These are phyloP conservation scores for Boechera retrofracta DNA, from an alignment of 345 rosid genomes.

Conservation along the genomic window DNA sequence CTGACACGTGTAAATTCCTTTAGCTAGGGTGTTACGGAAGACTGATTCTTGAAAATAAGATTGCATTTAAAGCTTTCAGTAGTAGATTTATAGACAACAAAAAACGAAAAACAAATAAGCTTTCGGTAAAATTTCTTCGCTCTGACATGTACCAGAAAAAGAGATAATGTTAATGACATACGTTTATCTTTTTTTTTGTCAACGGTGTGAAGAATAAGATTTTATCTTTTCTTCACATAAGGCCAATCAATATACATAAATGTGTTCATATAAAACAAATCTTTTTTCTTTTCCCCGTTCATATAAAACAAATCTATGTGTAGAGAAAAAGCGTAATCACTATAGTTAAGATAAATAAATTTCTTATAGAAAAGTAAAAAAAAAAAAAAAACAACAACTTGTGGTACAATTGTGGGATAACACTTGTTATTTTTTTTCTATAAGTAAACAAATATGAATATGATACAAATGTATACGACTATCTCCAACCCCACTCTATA, in stretches of 20 bases:
- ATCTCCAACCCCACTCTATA: no score
- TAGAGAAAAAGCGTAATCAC: not conserved
- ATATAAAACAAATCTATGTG: not conserved
- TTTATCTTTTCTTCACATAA: not conserved
- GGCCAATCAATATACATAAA: not conserved
- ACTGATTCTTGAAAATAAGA: slow-evolving; percentile 8
- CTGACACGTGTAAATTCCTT: not conserved
- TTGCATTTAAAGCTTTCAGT: not conserved
- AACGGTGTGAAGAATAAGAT: not conserved
- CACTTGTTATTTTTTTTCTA: no score
- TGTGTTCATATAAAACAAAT: not conserved
- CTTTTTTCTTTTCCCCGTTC: not conserved
- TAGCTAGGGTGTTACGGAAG: not conserved
- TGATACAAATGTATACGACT: no score
- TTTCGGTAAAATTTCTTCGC: slow-evolving; percentile 16
- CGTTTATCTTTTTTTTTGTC: slow-evolving; percentile 11
- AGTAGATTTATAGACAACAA: not conserved
- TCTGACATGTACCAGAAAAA: slow-evolving; percentile 4
- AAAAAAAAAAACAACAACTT: no score
- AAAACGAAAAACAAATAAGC: not conserved
- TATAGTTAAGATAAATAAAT: not conserved
- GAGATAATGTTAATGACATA: not conserved
- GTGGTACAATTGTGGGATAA: no score
- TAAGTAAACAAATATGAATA: no score
- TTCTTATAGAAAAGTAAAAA: no score